A percentile compares a stretch with the other conserved stretches of the same genome.
These are phyloP conservation scores for Colletotrichum tropicale DNA, from an alignment of 2,329 filamentous ascomycete genomes.

Conservation along the genomic window DNA sequence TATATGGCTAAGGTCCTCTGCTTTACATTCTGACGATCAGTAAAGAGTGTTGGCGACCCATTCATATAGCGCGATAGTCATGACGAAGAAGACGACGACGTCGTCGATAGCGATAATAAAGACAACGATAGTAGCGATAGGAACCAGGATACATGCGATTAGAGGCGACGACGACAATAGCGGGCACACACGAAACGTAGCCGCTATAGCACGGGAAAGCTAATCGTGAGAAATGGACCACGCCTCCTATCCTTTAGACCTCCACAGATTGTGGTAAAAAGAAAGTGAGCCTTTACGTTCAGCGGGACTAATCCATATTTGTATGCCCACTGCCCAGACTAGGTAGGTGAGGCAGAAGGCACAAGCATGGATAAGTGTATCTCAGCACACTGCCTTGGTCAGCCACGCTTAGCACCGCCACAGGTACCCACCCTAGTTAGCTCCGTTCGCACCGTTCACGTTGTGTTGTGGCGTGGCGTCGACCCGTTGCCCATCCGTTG, in stretches of 20 bases:
- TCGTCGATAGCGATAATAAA: neutral
- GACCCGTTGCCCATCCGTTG: conserved; percentile 5
- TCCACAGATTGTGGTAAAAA: neutral
- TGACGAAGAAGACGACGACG: neutral
- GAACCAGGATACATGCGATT: neutral
- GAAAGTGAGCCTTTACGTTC: neutral
- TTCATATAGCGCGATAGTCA: neutral
- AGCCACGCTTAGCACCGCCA: neutral
- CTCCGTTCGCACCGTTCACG: neutral
- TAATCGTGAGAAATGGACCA: neutral
- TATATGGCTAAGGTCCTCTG: neutral
- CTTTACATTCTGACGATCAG: neutral
- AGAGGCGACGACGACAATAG: neutral
- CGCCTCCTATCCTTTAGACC: neutral
- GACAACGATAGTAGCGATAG: neutral
- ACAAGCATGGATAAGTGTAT: neutral
- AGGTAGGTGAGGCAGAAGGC: neutral
- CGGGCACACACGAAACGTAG: neutral
- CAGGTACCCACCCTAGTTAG: neutral
- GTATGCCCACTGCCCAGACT: neutral
- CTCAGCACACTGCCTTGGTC: neutral
- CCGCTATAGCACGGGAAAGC: neutral
- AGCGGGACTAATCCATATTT: neutral
- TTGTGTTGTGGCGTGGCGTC: neutral
- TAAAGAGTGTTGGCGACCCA: neutral